Evolutionary conservation across 2,329 filamentous ascomycete species (phyloP).

Genomic region (Davidsoniella eucalypti): DNA sequence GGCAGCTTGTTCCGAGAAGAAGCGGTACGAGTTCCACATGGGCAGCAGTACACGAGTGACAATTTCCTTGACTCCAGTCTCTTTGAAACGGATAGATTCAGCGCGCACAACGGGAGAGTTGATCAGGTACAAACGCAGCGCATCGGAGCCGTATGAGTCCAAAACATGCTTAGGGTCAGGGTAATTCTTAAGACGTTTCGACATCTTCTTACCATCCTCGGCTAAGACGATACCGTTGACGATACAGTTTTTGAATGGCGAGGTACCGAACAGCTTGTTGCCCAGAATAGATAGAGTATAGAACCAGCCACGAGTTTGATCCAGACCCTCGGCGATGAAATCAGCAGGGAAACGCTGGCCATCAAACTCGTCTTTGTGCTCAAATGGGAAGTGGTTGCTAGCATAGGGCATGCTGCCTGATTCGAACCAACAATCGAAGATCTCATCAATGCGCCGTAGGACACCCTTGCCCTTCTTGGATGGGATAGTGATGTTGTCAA

Average conservation of each 20-base stretch:
- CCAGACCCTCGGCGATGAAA: slow-evolving; percentile 18
- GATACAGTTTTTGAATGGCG: slow-evolving; percentile 18
- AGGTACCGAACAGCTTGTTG: slow-evolving; percentile 16
- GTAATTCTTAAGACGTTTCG: slow-evolving; percentile 19
- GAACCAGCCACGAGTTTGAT: slow-evolving; percentile 19
- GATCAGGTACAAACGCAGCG: slow-evolving; percentile 18
- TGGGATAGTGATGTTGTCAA: slow-evolving; percentile 18
- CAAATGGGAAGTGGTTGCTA: slow-evolving; percentile 17
- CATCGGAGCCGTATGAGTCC: slow-evolving; percentile 17
- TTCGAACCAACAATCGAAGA: slow-evolving; percentile 19
- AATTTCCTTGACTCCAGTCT: slow-evolving; percentile 17
- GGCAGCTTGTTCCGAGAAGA: slow-evolving; percentile 17
- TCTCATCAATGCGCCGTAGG: slow-evolving; percentile 17
- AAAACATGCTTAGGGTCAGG: slow-evolving; percentile 16
- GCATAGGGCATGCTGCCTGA: slow-evolving; percentile 18
- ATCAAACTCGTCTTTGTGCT: slow-evolving; percentile 16
- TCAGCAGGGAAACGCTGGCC: slow-evolving; percentile 17
- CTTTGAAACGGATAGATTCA: slow-evolving; percentile 17
- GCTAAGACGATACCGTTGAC: slow-evolving; percentile 18
- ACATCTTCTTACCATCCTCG: slow-evolving; percentile 19
- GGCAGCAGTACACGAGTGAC: slow-evolving; percentile 17
- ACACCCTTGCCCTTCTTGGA: slow-evolving; percentile 17
- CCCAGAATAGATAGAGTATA: slow-evolving; percentile 18
- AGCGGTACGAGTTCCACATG: slow-evolving; percentile 18
- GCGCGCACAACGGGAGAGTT: slow-evolving; percentile 18